Evolutionary conservation across 225 moss, liverwort and hornwort genomes (phyloP), one percentile per base, ranked within the genome.

Genomic region (Sphagnum contortum): DNA sequence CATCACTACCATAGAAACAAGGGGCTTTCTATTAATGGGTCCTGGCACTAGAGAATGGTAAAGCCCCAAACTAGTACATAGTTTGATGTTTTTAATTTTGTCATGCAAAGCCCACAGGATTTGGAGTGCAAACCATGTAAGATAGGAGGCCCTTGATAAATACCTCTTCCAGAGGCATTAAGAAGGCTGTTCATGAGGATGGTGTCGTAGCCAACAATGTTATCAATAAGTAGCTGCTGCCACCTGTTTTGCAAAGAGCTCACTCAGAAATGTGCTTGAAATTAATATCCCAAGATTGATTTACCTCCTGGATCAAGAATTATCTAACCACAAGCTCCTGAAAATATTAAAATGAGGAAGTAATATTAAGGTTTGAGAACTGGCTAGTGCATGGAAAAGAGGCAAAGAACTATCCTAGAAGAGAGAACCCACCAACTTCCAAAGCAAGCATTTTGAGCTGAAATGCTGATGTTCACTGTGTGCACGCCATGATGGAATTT

Each of bases 171-270:
- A 50, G 79, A 83, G 60, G 91, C 87, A 76, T 80, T 88, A 60
- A 91, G 81, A 60, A 94, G 81, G 70, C 94, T 94, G 76, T 94
- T 94, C 91, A 89, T 94, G 9, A 94, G 87, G 74, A 94, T 94
- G 49, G 94, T 94, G 67, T 94, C 94, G 56, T 94, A 94, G 72
- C 94, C 94, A 46, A 94, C 94, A 81, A 94, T 89, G 68, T 94
- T 94, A 70, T 89, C 94, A 63, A 94, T 91, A 45, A 94, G 78
- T 63, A 94, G 81, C 77, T 91, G 94, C 78, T 94, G 94, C 94
- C 94, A 94, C 71, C 94, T 94, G 74, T 50, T 54, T 48, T 64
- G 64, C 45, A 60, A 60, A 12, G 55, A 9, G 6, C 59, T 6
- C 59, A 60, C 59, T 60, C 45, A 13, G 59, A 56, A 29, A 29